These are phyloP conservation scores for Trichosporon sp. DNA, from an alignment of 1,284 basidiomycete species.

Conservation along the genomic window DNA sequence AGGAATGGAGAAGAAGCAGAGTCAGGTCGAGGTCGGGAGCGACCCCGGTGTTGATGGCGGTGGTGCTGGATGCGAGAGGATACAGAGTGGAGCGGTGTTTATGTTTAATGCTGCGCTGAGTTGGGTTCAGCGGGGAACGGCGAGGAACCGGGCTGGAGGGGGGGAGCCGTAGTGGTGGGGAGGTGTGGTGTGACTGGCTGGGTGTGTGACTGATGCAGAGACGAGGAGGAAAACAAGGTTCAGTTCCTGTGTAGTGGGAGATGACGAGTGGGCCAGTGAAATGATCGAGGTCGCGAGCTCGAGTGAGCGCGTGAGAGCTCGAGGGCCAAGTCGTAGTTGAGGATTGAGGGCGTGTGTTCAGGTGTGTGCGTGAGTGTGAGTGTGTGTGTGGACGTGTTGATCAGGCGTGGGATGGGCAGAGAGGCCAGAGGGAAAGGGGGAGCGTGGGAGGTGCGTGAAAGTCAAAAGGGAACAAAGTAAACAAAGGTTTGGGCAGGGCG, in stretches of 20 bases:
- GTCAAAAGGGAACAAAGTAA: background rate
- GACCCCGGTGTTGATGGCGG: background rate
- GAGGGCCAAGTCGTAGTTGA: background rate
- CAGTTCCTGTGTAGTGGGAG: background rate
- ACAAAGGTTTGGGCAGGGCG: background rate
- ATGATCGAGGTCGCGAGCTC: background rate
- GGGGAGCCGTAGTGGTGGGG: background rate
- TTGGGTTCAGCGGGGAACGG: background rate
- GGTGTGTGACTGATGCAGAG: background rate
- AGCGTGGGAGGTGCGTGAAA: background rate
- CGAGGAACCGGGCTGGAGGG: background rate
- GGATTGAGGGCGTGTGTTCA: conserved; percentile 1
- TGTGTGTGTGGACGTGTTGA: background rate
- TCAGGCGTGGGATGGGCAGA: background rate
- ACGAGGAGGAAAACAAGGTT: background rate
- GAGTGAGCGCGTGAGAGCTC: background rate
- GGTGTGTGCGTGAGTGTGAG: background rate
- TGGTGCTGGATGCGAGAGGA: background rate
- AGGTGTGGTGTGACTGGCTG: background rate
- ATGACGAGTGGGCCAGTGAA: background rate
- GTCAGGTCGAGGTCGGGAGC: background rate
- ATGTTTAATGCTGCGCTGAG: background rate
- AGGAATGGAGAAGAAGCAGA: background rate
- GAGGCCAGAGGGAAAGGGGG: background rate
- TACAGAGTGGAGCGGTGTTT: background rate